These are phyloP conservation scores for Mesostigma viride DNA, from an alignment of 139 green algal genomes.

Conservation along the genomic window DNA sequence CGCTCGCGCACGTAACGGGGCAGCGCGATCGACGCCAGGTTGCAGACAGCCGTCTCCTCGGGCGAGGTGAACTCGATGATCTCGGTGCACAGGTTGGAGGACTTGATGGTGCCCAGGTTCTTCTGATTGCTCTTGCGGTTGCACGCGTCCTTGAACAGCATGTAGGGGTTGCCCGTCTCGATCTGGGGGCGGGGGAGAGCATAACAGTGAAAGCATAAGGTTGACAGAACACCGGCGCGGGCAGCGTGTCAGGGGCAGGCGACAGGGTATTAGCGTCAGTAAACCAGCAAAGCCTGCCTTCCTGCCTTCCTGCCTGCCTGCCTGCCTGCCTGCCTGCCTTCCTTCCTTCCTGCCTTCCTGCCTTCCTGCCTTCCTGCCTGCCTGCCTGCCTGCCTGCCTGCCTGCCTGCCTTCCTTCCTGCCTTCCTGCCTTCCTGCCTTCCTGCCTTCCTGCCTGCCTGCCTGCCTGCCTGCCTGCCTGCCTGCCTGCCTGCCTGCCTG, in stretches of 20 bases:
- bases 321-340: slow-evolving; percentile 15
- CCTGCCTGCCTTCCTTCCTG: too few relatives aligned
- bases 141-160: slow-evolving; percentile 97
- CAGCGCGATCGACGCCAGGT: slow-evolving; percentile 94
- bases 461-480: too few relatives aligned
- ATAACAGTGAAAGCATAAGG: too few relatives aligned
- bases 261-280: too few relatives aligned
- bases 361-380: neutral
- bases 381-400: neutral
- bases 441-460: too few relatives aligned
- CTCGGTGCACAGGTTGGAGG: slow-evolving; percentile 97
- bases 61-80: slow-evolving; percentile 92
- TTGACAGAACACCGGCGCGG: too few relatives aligned
- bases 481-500: too few relatives aligned
- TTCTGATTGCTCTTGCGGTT: slow-evolving; percentile 94
- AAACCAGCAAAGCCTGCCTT: too few relatives aligned
- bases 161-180: slow-evolving; percentile 98
- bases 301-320: slow-evolving; percentile 13
- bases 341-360: slow-evolving; percentile 8
- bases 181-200: slow-evolving; percentile 44
- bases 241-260: too few relatives aligned
- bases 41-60: slow-evolving; percentile 97
- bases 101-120: slow-evolving; percentile 92
- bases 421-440: too few relatives aligned
- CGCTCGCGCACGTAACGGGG: slow-evolving; percentile 65